These are phyloP conservation scores for Botryotinia calthae DNA, from an alignment of 2,329 filamentous ascomycete genomes.

Conservation along the genomic window DNA sequence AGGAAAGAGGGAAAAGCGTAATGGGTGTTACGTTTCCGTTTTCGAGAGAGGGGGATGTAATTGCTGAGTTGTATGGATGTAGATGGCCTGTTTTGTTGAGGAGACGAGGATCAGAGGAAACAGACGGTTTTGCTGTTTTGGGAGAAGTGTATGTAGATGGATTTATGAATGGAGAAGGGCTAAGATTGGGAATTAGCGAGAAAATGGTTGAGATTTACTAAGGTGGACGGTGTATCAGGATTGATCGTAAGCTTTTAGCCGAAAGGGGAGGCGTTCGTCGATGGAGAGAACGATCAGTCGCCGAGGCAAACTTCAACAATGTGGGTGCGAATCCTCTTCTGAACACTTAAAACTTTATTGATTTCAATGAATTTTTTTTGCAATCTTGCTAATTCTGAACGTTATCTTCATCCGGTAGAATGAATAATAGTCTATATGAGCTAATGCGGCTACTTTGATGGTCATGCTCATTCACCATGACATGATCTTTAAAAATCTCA, in stretches of 20 bases:
- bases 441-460: neutral
- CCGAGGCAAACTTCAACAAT: neutral
- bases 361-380: neutral
- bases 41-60: neutral
- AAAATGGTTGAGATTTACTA: neutral
- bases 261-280: neutral
- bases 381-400: neutral
- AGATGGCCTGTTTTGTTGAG: neutral
- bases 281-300: neutral
- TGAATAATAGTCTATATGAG: neutral
- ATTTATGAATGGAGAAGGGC: neutral
- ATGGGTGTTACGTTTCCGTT: neutral
- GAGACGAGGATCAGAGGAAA: neutral
- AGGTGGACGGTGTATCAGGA: neutral
- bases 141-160: neutral
- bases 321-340: neutral
- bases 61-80: neutral
- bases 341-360: neutral
- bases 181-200: neutral
- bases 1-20: neutral
- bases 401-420: neutral
- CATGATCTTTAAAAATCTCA: neutral
- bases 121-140: neutral
- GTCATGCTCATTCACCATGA: neutral
- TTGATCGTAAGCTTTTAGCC: neutral